These are phyloP conservation scores for Cordyceps militaris DNA, from an alignment of 2,329 filamentous ascomycete genomes.

Conservation along the genomic window DNA sequence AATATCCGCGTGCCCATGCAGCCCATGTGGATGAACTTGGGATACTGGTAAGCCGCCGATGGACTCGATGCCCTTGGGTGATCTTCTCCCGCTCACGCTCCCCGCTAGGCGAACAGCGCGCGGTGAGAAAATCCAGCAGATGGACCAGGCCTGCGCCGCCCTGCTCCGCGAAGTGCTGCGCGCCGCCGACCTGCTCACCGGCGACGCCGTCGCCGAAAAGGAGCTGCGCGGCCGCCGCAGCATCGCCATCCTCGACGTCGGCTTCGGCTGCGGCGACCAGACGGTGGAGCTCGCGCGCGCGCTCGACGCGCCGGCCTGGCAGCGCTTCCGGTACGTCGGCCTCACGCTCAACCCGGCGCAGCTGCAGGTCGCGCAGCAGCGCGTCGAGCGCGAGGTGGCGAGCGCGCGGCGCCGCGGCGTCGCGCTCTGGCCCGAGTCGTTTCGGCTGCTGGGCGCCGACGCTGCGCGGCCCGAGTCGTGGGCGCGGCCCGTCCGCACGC, in stretches of 20 bases:
- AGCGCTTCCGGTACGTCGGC: conserved; percentile 40
- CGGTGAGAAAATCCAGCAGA: conserved; percentile 27
- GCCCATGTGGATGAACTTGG: conserved; percentile 60
- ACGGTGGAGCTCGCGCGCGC: conserved; percentile 36
- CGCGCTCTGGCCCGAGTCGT: conserved; percentile 16
- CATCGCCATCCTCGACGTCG: conserved; percentile 43
- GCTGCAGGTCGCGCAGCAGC: conserved; percentile 29
- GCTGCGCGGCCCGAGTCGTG: conserved; percentile 41
- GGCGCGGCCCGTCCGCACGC: conserved; percentile 21
- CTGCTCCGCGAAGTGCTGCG: conserved; percentile 41
- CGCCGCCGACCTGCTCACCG: conserved; percentile 32
- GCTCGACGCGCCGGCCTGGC: conserved; percentile 17
- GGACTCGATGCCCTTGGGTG: not conserved
- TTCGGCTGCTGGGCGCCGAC: conserved; percentile 40
- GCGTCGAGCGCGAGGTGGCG: conserved; percentile 21
- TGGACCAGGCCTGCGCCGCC: conserved; percentile 40
- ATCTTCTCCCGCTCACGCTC: not conserved
- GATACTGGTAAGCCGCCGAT: conserved; percentile 44
- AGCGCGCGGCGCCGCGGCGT: not conserved
- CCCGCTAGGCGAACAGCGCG: conserved; percentile 23
- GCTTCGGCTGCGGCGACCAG: conserved; percentile 55
- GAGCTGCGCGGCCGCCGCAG: conserved; percentile 10
- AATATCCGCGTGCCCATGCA: conserved; percentile 39
- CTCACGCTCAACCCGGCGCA: conserved; percentile 44
- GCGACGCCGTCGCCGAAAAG: conserved; percentile 3